Base-by-base conservation (phyloP, 371 early-diverging fungal genomes). In the Mortierella sp. region DNA sequence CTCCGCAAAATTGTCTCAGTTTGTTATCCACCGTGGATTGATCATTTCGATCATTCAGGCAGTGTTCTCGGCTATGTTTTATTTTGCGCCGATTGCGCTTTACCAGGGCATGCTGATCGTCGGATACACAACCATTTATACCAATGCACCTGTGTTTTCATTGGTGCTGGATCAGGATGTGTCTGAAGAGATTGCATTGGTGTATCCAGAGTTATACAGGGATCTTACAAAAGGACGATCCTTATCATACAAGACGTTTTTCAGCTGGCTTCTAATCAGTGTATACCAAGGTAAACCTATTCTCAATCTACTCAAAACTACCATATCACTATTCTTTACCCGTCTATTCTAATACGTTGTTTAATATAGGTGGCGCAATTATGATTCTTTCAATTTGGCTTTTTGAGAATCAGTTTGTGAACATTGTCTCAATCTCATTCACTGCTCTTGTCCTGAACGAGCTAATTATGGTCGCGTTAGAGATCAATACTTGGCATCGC, bases 31-130 rank as follows among this genome's bases (percentile, higher is more conserved):
- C 84, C 94, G 99, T 75, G 99, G 99, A 54, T 84, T 97, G 59
- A 98, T 99, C 61, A 97, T 99, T 49, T 95, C 97, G 0, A 93
- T 99, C 29, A 97, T 99, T 91, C 99, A 99, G 86, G 99, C 97
- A 2, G 98, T 99, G 17, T 99, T 99, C 75, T 97, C 97, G 17
- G 95, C 99, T 2, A 88, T 99, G 61, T 99, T 99, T 71, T 96
- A 97, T 75, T 99, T 96, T 89, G 96, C 99, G 1, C 99, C 99
- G 12, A 97, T 99, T 68, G 96, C 98, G 28, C 82, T 99, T 31
- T 99, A 96, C 84, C 97, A 98, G 82, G 96, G 77, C 10, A 63
- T 86, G 78, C 74, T 92, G 42, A 82, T 91, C 29, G 90, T 90
- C 37, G 92, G 96, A 5, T 99, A 98, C 85, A 93, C 98, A 17